Percentiles rank a stretch among this genome's conserved stretches.
phyloP scores from a whole-genome alignment of 331 rosid genomes.

The Telfairia occidentalis region DNA sequence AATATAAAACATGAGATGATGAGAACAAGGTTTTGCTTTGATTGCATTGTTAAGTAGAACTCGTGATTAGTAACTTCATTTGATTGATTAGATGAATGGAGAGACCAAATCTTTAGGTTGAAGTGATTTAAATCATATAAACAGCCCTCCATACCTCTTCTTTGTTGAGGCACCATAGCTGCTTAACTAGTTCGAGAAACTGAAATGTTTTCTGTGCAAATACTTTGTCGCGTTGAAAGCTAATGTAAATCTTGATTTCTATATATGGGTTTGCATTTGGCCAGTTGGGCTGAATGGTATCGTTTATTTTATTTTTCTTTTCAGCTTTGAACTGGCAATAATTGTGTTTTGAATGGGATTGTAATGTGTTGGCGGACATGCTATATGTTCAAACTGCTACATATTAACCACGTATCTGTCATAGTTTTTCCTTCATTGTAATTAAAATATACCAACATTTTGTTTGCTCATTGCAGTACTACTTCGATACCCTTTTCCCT shows the following conservation, averaged over 20 bases:
- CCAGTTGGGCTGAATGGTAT: not conserved
- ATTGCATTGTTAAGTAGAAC: not conserved
- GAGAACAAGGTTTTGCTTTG: not conserved
- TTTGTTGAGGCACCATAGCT: no score
- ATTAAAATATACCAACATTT: conserved; percentile 11
- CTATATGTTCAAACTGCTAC: not conserved
- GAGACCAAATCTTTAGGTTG: not conserved
- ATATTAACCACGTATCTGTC: not conserved
- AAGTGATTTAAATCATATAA: not conserved
- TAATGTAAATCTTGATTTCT: not conserved
- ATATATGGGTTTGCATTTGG: not conserved
- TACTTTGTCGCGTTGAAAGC: not conserved
- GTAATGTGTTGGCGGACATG: not conserved
- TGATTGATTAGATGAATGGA: not conserved
- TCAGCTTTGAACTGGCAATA: not conserved
- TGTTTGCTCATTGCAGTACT: conserved; percentile 56
- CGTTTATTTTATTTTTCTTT: not conserved
- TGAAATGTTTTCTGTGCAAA: not conserved
- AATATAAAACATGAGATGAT: not conserved
- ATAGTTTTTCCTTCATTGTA: not conserved
- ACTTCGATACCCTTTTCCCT: conserved; percentile 93
- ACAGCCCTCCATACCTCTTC: no score
- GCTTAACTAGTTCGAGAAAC: not conserved
- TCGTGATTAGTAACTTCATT: not conserved
- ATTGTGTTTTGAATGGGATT: not conserved